Conservation (phyloP, 202 grass and related monocot genomes). For the Bolboschoenoplectus hybrid region DNA sequence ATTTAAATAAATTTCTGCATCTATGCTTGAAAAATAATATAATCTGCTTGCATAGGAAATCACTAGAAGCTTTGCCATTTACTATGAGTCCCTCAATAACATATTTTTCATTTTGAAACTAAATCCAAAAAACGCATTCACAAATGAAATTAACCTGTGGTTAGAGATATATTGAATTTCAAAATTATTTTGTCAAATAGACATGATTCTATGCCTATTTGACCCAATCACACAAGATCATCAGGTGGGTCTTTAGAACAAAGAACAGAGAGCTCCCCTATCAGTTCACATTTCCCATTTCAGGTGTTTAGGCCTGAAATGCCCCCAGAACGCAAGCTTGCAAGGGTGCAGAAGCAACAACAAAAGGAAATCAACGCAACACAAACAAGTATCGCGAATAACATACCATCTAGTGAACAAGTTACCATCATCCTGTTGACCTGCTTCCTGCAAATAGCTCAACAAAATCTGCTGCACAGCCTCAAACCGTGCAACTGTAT, state of each 20-base stretch:
- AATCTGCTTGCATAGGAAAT: conserved; percentile 12
- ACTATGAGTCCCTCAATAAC: background rate
- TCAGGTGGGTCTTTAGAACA: background rate
- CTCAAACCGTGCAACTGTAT: conserved; percentile 55
- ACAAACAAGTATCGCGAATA: conserved; percentile 38
- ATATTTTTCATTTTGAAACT: background rate
- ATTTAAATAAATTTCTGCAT: conserved; percentile 25
- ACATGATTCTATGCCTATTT: background rate
- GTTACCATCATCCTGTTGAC: conserved; percentile 79
- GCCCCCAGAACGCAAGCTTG: background rate
- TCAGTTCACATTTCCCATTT: no score
- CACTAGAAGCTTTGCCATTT: conserved; percentile 1
- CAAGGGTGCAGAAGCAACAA: background rate
- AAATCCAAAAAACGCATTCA: background rate
- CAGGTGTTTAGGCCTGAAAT: no score
- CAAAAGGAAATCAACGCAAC: background rate
- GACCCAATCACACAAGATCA: background rate
- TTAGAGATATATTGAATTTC: background rate
- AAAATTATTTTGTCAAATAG: conserved; percentile 2
- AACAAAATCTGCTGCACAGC: conserved; percentile 84
- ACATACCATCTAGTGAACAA: conserved; percentile 89
- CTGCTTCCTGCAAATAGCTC: conserved; percentile 85
- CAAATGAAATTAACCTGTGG: background rate
- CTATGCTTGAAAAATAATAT: conserved; percentile 1
- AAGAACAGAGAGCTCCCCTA: background rate